Evolutionary conservation across 805 yeast genomes (phyloP), one percentile per base, ranked within the genome.

Genomic region (Myxozyma geophila): DNA sequence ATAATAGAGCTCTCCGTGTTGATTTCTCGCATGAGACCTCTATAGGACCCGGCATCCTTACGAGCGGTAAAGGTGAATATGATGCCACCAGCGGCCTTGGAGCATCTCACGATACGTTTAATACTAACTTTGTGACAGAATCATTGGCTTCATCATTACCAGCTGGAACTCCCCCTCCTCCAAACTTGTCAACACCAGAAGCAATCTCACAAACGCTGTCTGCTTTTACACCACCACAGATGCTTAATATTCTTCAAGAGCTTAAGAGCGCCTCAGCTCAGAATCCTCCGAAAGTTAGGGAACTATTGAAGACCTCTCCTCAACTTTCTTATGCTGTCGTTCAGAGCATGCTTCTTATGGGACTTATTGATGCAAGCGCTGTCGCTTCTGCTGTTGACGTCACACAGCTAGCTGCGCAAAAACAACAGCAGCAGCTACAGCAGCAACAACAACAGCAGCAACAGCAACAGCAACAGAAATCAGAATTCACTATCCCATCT

Each of bases 281-380:
- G 35, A 82, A 86, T 63, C 89, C 90, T 0, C 80, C 79, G 6
- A 76, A 85, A 62, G 85, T 89, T 79, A 82, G 79, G 57, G 82
- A 81, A 47, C 76, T 92, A 40, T 77, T 92, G 17, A 81, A 81
- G 35, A 84, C 84, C 67, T 85, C 86, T 63, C 98, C 98, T 0
- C 98, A 93, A 74, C 78, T 93, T 52, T 78, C 90, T 1, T 91
- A 86, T 74, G 95, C 96, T 0, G 78, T 90, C 36, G 93, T 92
- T 1, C 97, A 92, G 72, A 79, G 87, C 1, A 76, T 90, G 65
- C 72, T 87, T 66, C 76, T 74, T 64, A 74, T 76, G 51, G 79
- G 76, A 36, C 68, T 71, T 41, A 76, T 74, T 5, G 76, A 72
- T 35, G 75, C 78, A 12, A 66, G 67, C 6, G 67, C 67, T 7